Base-by-base conservation (phyloP, 805 yeast genomes). In the Yarrowia osloensis region DNA sequence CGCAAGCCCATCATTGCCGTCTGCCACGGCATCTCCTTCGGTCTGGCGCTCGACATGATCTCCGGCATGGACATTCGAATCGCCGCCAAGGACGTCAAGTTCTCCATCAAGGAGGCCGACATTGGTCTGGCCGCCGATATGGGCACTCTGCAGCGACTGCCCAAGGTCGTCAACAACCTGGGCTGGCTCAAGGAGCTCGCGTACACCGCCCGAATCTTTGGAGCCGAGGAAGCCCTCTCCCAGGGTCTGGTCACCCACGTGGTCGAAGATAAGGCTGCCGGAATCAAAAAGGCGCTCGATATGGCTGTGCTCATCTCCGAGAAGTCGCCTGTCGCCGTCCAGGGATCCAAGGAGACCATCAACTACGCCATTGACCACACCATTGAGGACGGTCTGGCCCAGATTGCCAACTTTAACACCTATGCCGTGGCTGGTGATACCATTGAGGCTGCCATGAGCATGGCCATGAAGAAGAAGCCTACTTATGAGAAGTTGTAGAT, bases 71-170 rank as follows among this genome's bases (percentile, higher is more conserved):
- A 86, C 17, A 83, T 89, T 26, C 81, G 93, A 63, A 74, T 86
- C 13, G 85, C 86, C 12, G 77, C 86, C 3, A 77, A 77, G 33
- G 88, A 84, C 70, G 81, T 84, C 15, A 76, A 73, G 44, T 80
- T 88, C 70, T 81, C 88, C 47, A 83, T 90, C 67, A 84, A 88
- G 67, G 96, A 89, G 76, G 85, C 89, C 68, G 84, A 86, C 69
- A 80, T 89, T 66, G 95, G 94, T 2, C 81, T 90, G 73, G 83
- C 90, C 42, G 92, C 95, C 1, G 95, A 90, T 74, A 88, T 89
- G 72, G 96, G 96, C 4, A 82, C 90, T 1, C 78, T 89, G 68
- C 93, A 89, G 76, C 80, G 94, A 73, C 72, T 88, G 67, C 88
- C 90, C 5, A 73, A 73, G 21, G 67, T 86, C 0, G 82, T 82